Base-by-base conservation (phyloP, 345 rosid genomes). In the Bretschneidera sinensis region DNA sequence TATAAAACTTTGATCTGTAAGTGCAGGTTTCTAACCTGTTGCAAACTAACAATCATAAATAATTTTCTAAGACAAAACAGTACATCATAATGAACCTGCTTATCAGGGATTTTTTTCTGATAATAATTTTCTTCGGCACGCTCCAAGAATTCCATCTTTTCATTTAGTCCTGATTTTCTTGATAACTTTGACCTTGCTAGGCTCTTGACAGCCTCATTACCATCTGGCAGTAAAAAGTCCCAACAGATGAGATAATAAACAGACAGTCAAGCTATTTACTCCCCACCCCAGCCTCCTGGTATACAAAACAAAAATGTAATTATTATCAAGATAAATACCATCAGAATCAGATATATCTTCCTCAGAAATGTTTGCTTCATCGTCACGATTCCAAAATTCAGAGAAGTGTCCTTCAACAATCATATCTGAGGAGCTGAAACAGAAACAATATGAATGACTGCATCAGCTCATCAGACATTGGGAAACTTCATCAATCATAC, bases 271-370 rank as follows among this genome's bases (percentile, higher is more conserved):
- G 35, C 35, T 4, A 9, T 31, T 31, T 31, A 31, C 35, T 31
- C 9, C 35, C 35, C 9, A 4, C 35, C 9, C 35, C 9, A 31
- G 35, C 6, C 22, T 48, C 35, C 23, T 57, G 14, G 5, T 7
- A n/a, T 51, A 57, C 0, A 55, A 21, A 9, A 61, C 63, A 45
- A 45, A 19, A 34, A 23, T 54, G 55, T 61, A 58, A n/a, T 9
- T 31, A 5, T 2, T 56, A 53, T 21, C 21, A 71, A 63, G 57
- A 53, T 60, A 53, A 52, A 63, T 73, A 84, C 96, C 95, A 65
- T 94, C 96, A 39, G 83, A 79, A 77, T 88, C 96, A 51, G 96
- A 90, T 55, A 94, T 90, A 66, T 90, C 96, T 70, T 92, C 98
- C 68, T 90, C 95, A 2, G 96, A 88, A 71, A 67, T 64, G 60